Percentiles rank a stretch among this genome's conserved stretches.
phyloP scores from a whole-genome alignment of 192 early-diverging fungal genomes.

The Ambispora gerdemannii region DNA sequence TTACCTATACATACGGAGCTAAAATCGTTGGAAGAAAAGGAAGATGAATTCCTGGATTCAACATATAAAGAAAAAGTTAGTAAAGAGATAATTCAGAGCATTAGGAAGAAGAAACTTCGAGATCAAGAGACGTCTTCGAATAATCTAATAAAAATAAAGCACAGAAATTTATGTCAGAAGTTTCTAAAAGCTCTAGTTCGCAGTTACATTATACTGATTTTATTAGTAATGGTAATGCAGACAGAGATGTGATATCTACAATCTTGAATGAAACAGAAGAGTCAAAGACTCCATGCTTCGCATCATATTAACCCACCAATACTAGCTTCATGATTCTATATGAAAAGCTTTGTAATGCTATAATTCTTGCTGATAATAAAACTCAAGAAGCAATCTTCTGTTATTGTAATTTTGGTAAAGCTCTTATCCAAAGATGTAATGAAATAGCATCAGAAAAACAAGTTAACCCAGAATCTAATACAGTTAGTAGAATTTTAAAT shows the following conservation, averaged over 20 bases:
- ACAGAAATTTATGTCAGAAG: no score
- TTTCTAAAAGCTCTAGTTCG: no score
- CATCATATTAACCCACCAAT: no score
- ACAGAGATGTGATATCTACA: conserved; percentile 3
- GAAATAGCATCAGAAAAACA: conserved; percentile 6
- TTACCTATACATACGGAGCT: no score
- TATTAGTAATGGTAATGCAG: conserved; percentile 5
- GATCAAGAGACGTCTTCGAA: background rate
- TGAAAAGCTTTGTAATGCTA: background rate
- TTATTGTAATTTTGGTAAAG: conserved; percentile 3
- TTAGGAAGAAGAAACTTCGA: no score
- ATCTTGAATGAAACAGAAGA: no score
- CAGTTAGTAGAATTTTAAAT: no score
- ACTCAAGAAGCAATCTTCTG: background rate
- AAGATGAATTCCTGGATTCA: no score
- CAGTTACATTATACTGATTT: background rate
- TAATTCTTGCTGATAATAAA: background rate
- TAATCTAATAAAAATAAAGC: background rate
- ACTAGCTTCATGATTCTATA: conserved; percentile 8
- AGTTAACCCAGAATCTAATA: conserved; percentile 4
- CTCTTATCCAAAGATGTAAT: background rate
- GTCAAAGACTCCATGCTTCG: no score
- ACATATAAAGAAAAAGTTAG: no score
- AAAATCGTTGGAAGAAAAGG: no score
- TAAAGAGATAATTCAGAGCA: no score